Base-by-base conservation (phyloP, 352 stramenopile genomes). In the Globisporangium nodosum region DNA sequence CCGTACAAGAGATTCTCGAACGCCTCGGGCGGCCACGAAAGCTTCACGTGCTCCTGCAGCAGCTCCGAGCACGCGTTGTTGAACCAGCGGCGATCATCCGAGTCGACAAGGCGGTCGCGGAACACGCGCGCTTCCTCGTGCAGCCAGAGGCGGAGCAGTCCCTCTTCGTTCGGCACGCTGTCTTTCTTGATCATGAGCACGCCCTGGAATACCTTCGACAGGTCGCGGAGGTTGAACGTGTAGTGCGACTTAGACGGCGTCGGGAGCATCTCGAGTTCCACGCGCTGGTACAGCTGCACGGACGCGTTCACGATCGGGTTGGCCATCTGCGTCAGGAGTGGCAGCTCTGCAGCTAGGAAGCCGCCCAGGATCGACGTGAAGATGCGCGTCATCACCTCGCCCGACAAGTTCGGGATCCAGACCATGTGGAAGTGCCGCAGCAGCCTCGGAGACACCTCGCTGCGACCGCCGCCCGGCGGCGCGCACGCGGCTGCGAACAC, bases 131-230 rank as follows among this genome's bases (percentile, higher is more conserved):
- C 76, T 76, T 94, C 77, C 64, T 98, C 92, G 58, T 98, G 92
- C 1, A 97, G 66, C 92, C 92, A 98, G 1, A 97, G 72, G 39
- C 86, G 85, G 13, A 97, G 60, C 16, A 97, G 53, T 11, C 66
- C 78, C 40, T 93, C 81, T 69, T 88, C 78, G 30, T 56, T 90
- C 0, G 71, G 53, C 0, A 90, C 71, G 43, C 89, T 86, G 7
- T 88, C 82, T 30, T 85, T 90, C 46, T 88, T 83, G n/a, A 94
- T 71, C 92, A 98, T 97, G 30, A 98, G 56, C 21, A 98, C 68
- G 54, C 92, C 92, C 56, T 97, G 92, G 54, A 98, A 97, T 9
- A 98, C 87, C 58, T 97, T 97, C 11, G 81, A 95, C 15, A 98
- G 68, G 70, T 98, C 92, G 7, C 92, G 84, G 35, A 98, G 70